Conservation (phyloP, 495 filamentous ascomycete genomes). For the Neurospora sp. region DNA sequence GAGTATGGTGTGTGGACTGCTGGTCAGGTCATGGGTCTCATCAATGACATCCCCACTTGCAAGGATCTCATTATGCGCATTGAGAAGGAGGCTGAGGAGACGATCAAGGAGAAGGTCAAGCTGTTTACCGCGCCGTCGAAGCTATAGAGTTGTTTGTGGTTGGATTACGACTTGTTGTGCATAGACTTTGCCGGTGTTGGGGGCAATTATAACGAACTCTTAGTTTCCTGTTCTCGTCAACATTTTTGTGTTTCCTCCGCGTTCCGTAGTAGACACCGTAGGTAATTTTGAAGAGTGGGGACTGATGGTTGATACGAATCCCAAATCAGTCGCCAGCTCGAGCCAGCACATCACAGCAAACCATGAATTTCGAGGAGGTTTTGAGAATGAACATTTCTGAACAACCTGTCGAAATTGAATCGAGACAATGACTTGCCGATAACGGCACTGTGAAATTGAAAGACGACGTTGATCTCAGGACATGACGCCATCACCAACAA, state of each 20-base stretch:
- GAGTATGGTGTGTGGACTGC: constrained; percentile 75
- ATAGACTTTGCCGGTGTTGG: neutral
- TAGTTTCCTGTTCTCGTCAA: neutral
- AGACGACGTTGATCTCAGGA: neutral
- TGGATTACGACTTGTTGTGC: neutral
- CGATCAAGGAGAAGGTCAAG: constrained; percentile 33
- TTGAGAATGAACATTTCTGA: neutral
- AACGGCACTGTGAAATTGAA: neutral
- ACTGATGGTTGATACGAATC: neutral
- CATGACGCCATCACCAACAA: neutral
- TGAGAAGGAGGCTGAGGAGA: constrained; percentile 50
- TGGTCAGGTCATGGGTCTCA: constrained; percentile 56
- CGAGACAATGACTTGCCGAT: neutral
- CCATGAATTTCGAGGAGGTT: neutral
- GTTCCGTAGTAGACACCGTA: neutral
- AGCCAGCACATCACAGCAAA: neutral
- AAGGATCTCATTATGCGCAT: constrained; percentile 44
- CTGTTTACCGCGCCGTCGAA: constrained; percentile 31
- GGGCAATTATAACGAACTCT: neutral
- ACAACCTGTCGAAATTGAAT: too few relatives aligned
- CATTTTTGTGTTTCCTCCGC: neutral
- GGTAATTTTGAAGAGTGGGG: neutral
- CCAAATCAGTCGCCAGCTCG: neutral
- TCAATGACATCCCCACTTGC: constrained; percentile 56
- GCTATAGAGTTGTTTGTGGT: constrained; percentile 19